Evolutionary conservation across 169 alveolate genomes (phyloP), one percentile per base, ranked within the genome.

Genomic region (Plasmodium malariae): DNA sequence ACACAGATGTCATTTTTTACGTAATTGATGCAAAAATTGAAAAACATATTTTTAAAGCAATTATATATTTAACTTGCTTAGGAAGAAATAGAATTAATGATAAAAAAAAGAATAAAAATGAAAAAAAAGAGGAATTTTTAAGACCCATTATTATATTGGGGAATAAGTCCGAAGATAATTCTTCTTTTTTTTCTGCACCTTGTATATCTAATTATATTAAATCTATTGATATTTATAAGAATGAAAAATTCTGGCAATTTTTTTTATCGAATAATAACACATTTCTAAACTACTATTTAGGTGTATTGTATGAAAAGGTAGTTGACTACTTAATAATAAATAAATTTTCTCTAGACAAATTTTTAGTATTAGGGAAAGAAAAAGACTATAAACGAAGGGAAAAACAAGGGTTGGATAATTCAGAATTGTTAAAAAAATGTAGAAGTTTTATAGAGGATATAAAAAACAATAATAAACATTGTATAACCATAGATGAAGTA

Each of bases 21-120:
- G 91, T 83, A 21, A 83, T 83, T 36, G 91, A 83, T 67, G 74
- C 91, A n/a, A 65, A 51, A 63, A 28, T 21, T 83, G 91, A 83
- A 48, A 51, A 37, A 9, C 80, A 83, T 60, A 83, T 83, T 30
- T 83, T 83, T 83, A 83, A 83, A 26, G 19, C 63, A 9, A 83
- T 83, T 54, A 37, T 83, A 19, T 83, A 83, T 37, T 67, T 83
- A 70, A 67, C 85, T 21, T 65, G 70, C 49, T 68, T 83, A 65
- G 11, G 51, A 36, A 34, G 17, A 37, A 45, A 63, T 62, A 37
- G 49, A 45, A 24, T 21, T 14, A 48, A 40, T 17, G 30, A 30
- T 17, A 45, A 62, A 19, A 43, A 62, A 34, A 21, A 62, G 17
- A 67, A 36, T 7, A 3, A 49, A 71, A 48, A 11, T 7, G n/a